A percentile compares a stretch with the other conserved stretches of the same genome.
These are phyloP conservation scores for Blastocystis sp. DNA, from an alignment of 352 stramenopile genomes.

Conservation along the genomic window DNA sequence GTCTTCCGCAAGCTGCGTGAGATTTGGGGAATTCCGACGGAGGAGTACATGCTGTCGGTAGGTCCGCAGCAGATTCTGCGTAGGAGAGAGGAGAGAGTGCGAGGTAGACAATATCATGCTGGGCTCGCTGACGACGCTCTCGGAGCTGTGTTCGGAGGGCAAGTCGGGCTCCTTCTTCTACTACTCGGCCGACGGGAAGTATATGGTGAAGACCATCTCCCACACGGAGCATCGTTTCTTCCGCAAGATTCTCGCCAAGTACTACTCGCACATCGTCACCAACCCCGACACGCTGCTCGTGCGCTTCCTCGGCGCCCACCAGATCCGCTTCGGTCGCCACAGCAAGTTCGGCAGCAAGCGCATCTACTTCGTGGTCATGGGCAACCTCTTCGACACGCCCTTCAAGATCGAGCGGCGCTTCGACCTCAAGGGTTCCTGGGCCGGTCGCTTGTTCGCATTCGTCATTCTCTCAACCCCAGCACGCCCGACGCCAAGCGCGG, in stretches of 20 bases:
- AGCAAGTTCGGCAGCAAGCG: slow-evolving; percentile 82
- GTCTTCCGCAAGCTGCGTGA: slow-evolving; percentile 75
- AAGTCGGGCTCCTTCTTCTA: slow-evolving; percentile 99
- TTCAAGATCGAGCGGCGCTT: slow-evolving; percentile 80
- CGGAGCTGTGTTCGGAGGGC: slow-evolving; percentile 59
- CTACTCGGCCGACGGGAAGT: slow-evolving; percentile 89
- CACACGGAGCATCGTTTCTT: slow-evolving; percentile 96
- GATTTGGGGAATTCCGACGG: slow-evolving; percentile 73
- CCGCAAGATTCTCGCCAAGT: slow-evolving; percentile 85
- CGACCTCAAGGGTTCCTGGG: slow-evolving; percentile 76
- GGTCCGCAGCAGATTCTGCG: slow-evolving; percentile 58
- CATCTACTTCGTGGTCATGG: slow-evolving; percentile 87
- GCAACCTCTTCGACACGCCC: slow-evolving; percentile 85
- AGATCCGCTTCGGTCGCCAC: slow-evolving; percentile 65
- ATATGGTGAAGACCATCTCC: slow-evolving; percentile 98
- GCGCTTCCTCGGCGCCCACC: slow-evolving; percentile 90
- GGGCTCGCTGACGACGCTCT: slow-evolving; percentile 57
- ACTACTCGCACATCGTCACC: slow-evolving; percentile 88
- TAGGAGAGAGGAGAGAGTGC: neutral
- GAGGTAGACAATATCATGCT: slow-evolving; percentile 59
- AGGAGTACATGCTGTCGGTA: slow-evolving; percentile 78
- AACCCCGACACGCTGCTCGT: slow-evolving; percentile 92
- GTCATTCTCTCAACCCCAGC: slow-evolving; percentile 63
- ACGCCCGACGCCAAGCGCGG: slow-evolving; percentile 59
- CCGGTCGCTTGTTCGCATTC: slow-evolving; percentile 68